Evolutionary conservation across 2,329 filamentous ascomycete genomes (phyloP), one percentile per base, ranked within the genome.

Genomic region (Neofusicoccum ribis): DNA sequence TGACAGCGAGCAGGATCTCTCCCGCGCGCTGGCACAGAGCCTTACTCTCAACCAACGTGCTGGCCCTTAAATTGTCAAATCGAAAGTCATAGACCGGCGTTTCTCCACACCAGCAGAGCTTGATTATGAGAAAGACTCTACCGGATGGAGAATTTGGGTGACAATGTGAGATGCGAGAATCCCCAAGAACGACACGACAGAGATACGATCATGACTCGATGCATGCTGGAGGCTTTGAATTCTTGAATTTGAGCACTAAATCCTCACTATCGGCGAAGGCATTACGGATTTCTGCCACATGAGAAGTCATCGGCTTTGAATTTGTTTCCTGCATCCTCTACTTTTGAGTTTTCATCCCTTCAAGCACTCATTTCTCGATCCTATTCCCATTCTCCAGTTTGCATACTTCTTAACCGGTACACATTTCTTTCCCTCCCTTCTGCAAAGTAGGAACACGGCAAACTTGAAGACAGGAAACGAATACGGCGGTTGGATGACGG

Each of bases 31-130:
- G 31, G 27, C 15, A 7, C 56, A 60, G n/a, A 37, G 56, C 27
- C 56, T 60, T 23, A 36, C 56, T 15, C 56, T 60, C 41, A 60
- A 60, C 20, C 56, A 60, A 47, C 56, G 56, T 37, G 56, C 56
- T 34, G 56, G 56, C n/a, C 31, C 43, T 7, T 60, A 60, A 60
- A 34, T 46, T 17, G 41, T 44, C 15, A 44, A 27, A 36, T 60
- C 23, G 31, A 23, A 47, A 20, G 39, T 60, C 27, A 37, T 49
- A 47, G 56, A 47, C 12, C 41, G 20, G 11, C 27, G 39, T 37
- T 39, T 37, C 11, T n/a, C 15, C 56, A 60, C 11, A 34, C 17
- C 14, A 47, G 27, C 56, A 60, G 54, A 59, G 39, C 34, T 31
- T 36, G 41, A 59, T 17, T 44, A 34, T 51, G 49, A 46, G 4